These are phyloP conservation scores for Beauveria medogensis DNA, from an alignment of 2,329 filamentous ascomycete genomes.

Conservation along the genomic window DNA sequence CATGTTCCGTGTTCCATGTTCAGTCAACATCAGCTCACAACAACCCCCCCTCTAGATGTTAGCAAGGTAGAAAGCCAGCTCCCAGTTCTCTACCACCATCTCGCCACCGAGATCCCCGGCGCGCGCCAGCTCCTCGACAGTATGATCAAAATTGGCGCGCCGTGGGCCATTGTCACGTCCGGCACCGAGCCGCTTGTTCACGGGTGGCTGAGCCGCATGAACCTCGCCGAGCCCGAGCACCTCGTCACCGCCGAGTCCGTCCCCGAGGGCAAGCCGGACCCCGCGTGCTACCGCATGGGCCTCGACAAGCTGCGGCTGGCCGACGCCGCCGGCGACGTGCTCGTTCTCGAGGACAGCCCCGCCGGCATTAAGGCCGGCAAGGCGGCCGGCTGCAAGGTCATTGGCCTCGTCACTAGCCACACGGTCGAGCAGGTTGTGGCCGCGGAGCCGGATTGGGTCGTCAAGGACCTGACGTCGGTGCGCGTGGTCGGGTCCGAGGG, in stretches of 20 bases:
- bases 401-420: constrained; percentile 82
- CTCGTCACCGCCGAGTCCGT: constrained; percentile 73
- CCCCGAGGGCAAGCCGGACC: constrained; percentile 67
- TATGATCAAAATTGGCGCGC: constrained; percentile 53
- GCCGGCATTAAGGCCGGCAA: constrained; percentile 78
- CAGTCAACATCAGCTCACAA: neutral
- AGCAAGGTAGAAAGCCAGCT: constrained; percentile 69
- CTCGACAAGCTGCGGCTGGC: constrained; percentile 50
- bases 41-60: constrained; percentile 50
- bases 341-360: constrained; percentile 85
- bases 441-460: constrained; percentile 82
- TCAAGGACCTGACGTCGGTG: constrained; percentile 70
- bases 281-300: constrained; percentile 63
- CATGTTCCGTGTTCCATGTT: neutral
- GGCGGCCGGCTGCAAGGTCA: constrained; percentile 74
- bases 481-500: constrained; percentile 49
- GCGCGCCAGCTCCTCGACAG: constrained; percentile 61
- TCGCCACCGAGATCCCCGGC: constrained; percentile 81
- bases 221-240: constrained; percentile 55
- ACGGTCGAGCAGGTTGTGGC: constrained; percentile 59
- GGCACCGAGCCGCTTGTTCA: constrained; percentile 59
- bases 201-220: constrained; percentile 63
- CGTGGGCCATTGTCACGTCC: constrained; percentile 83
- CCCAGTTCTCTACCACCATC: constrained; percentile 65
- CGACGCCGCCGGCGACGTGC: constrained; percentile 40